Percentiles rank a stretch among this genome's conserved stretches.
These are phyloP conservation scores for Apiospora sp. DNA, from an alignment of 2,329 filamentous ascomycete species.

Conservation along the genomic window DNA sequence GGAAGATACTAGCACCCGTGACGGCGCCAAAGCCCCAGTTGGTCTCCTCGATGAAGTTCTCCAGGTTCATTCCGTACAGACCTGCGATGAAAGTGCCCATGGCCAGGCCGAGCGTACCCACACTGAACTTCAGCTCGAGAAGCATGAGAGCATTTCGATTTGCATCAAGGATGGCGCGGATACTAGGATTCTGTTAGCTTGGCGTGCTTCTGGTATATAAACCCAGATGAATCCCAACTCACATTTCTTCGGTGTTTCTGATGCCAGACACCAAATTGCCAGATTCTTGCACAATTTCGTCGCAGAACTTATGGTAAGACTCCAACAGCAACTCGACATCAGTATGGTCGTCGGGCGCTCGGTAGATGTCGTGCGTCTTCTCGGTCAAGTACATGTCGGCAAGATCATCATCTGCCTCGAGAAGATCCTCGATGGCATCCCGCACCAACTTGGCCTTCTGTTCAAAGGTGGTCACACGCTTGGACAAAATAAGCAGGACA, in stretches of 20 bases:
- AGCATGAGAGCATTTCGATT: constrained; percentile 99
- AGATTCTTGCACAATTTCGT: constrained; percentile 96
- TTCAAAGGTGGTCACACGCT: constrained; percentile 95
- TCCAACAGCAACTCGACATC: constrained; percentile 97
- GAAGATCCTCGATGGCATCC: constrained; percentile 91
- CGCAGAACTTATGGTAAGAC: constrained; percentile 96
- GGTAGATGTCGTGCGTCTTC: constrained; percentile 75
- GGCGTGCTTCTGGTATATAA: constrained; percentile 31
- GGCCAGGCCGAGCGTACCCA: constrained; percentile 92
- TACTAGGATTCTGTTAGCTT: constrained; percentile 57
- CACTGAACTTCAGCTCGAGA: constrained; percentile 93
- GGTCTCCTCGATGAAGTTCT: constrained; percentile 97
- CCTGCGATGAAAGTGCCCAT: constrained; percentile 95
- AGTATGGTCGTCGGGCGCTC: constrained; percentile 87
- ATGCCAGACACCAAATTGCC: constrained; percentile 94
- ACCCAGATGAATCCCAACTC: constrained; percentile 48
- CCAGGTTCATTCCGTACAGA: constrained; percentile 99
- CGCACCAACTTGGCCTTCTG: constrained; percentile 94
- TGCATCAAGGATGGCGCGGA: constrained; percentile 95
- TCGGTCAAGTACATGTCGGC: constrained; percentile 96
- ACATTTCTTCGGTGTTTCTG: constrained; percentile 98
- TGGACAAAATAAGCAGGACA: constrained; percentile 90
- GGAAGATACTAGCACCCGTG: constrained; percentile 72
- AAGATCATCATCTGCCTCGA: constrained; percentile 96
- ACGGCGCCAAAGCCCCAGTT: constrained; percentile 85